Base-by-base conservation (phyloP, 805 yeast genomes). In the Candida alai region DNA sequence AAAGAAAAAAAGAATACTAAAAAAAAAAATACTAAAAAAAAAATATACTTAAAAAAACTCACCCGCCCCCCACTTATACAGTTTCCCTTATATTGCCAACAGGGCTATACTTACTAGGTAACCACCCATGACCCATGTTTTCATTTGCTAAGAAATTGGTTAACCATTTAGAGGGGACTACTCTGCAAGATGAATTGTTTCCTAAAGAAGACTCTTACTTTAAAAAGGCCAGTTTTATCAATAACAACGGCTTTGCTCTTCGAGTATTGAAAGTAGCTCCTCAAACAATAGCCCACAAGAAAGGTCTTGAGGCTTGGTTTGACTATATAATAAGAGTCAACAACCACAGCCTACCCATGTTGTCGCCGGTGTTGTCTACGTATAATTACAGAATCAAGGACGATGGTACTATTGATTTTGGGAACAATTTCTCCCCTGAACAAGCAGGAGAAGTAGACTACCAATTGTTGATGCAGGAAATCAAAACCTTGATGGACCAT, bases 241-340 rank as follows among this genome's bases (percentile, higher is more conserved):
- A 65, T 45, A 66, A 66, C 42, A 56, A 59, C 26, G 73, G 73
- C 2, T 57, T 63, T 40, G 73, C 56, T 4, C 56, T 66, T 33
- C 48, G 73, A 18, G 62, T 66, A 7, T 35, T 57, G 30, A 50
- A 50, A n/a, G 69, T 66, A 13, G 52, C 42, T 6, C 69, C 71
- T 8, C 63, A 60, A 18, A 62, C 70, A 4, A 15, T 41, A 9
- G 71, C 63, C 0, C 58, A 57, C 28, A 40, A 41, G 19, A 37
- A 46, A 2, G 69, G 68, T 3, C 54, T 93, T 19, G 94, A 88
- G 57, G 70, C 93, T 7, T 83, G 86, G 76, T 93, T 90, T 51
- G 98, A 90, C 54, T 90, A 72, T 53, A 76, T 90, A 22, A 70
- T 87, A n/a, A 82, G 84, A 1, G 65, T 88, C 37, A 85, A 90